Conservation (phyloP, 2,329 filamentous ascomycete species). For the Ophiocordyceps camponoti-saundersi region DNA sequence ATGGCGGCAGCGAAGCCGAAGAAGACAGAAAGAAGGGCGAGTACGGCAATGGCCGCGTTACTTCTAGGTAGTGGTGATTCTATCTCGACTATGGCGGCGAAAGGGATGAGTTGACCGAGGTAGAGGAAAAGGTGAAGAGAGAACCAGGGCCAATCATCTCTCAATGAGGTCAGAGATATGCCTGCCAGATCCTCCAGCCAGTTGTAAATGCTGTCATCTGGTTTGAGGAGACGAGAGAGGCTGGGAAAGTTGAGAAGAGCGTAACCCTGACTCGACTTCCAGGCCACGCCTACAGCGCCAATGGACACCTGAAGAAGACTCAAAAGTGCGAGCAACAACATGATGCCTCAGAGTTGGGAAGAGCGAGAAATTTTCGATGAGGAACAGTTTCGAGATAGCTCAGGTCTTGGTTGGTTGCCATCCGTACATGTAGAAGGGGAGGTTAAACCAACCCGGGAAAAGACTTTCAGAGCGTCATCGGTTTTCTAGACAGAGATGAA, state of each 20-base stretch:
- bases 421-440: too few relatives aligned
- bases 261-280: slow-evolving; percentile 3
- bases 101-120: slow-evolving; percentile 2
- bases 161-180: background rate
- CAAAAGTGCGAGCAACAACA: background rate
- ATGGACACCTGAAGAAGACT: slow-evolving; percentile 1
- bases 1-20: slow-evolving; percentile 3
- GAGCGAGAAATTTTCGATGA: too few relatives aligned
- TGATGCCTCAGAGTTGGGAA: too few relatives aligned
- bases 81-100: slow-evolving; percentile 1
- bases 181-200: slow-evolving; percentile 1
- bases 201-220: background rate
- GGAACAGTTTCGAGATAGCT: too few relatives aligned
- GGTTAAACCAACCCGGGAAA: too few relatives aligned
- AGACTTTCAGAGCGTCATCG: too few relatives aligned
- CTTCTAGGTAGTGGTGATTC: background rate
- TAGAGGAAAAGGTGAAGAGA: slow-evolving; percentile 4
- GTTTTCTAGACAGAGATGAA: too few relatives aligned
- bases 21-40: background rate
- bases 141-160: slow-evolving; percentile 4
- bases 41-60: background rate
- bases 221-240: background rate
- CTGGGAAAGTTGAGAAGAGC: background rate
- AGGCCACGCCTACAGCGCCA: background rate
- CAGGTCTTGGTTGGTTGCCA: too few relatives aligned